Evolutionary conservation across 1,139 yeast species (phyloP), one percentile per base, ranked within the genome.

Genomic region (Saccharomyces hybrid): DNA sequence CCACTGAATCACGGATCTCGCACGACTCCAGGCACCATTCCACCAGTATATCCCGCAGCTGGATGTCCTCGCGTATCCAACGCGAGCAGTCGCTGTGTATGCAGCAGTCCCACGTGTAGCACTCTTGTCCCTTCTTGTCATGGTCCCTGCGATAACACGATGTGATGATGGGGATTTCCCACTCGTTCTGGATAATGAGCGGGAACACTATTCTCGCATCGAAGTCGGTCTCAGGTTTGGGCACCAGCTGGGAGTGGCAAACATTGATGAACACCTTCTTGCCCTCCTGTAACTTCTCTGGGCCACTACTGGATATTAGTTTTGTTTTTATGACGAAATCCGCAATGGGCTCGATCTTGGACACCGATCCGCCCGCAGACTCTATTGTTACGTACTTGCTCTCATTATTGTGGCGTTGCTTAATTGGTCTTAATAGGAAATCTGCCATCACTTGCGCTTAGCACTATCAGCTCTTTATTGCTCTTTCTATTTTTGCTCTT

Each of bases 141-240:
- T 59, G 69, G 46, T 79, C 84, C 9, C 64, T 62, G 16, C 83
- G 68, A 54, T 78, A 79, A 0, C 75, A 73, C 0, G 91, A 82
- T 0, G 88, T 80, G 0, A 86, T 78, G 9, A 89, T 81, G 0
- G 97, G 97, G 3, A 89, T 85, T 57, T 86, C 91, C 96, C 96
- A 89, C 63, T 83, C 77, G 61, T 84, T 84, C 47, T 82, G 82
- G 68, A 84, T 81, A 27, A 88, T 85, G 54, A 82, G 69, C 0
- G 87, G 83, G 62, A 83, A 83, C 5, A 88, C 82, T 2, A 75
- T 70, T 31, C 73, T 76, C 2, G 91, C 82, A 47, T 77, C 76
- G 62, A 84, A 84, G 30, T 71, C 80, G 28, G 68, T 72, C 7
- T 68, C 69, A 1, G 86, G 85, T n/a, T 67, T 59, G 1, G 95